A percentile compares a stretch with the other conserved stretches of the same genome.
These are phyloP conservation scores for Bolboschoenus planiculmis DNA, from an alignment of 176 grass and related monocot species.

Conservation along the genomic window DNA sequence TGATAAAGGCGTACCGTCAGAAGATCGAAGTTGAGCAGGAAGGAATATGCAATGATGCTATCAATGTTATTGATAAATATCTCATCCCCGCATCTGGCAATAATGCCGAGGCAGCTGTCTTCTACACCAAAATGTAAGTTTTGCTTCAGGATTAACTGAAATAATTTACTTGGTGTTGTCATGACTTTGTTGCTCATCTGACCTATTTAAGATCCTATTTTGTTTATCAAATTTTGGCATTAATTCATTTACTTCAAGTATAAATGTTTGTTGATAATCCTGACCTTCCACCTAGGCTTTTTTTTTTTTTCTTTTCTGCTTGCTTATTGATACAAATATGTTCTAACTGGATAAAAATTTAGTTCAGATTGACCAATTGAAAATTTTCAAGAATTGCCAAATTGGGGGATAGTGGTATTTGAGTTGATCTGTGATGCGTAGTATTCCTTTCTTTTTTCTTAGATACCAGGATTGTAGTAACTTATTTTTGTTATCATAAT, in stretches of 20 bases:
- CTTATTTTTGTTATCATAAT: neutral
- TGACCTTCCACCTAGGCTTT: neutral
- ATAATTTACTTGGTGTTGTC: neutral
- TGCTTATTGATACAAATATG: neutral
- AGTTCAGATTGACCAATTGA: neutral
- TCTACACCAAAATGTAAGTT: conserved; percentile 42
- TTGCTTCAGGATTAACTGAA: neutral
- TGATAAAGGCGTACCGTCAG: conserved; percentile 23
- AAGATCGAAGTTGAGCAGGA: conserved; percentile 29
- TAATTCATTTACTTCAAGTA: no score
- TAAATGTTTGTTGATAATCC: neutral
- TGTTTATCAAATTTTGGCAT: neutral
- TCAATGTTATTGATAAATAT: conserved; percentile 27
- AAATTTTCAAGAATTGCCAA: neutral
- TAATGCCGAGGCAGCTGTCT: conserved; percentile 18
- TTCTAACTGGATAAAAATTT: neutral
- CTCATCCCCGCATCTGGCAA: conserved; percentile 21
- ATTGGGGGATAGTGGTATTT: neutral
- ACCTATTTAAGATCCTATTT: neutral
- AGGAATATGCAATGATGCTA: conserved; percentile 28
- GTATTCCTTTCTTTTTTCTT: neutral
- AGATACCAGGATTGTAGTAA: neutral
- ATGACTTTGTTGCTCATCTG: neutral
- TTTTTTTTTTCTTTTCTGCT: neutral
- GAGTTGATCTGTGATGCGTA: neutral